Evolutionary conservation across 257 asterid species (phyloP).

Genomic region (Gentiana straminea): DNA sequence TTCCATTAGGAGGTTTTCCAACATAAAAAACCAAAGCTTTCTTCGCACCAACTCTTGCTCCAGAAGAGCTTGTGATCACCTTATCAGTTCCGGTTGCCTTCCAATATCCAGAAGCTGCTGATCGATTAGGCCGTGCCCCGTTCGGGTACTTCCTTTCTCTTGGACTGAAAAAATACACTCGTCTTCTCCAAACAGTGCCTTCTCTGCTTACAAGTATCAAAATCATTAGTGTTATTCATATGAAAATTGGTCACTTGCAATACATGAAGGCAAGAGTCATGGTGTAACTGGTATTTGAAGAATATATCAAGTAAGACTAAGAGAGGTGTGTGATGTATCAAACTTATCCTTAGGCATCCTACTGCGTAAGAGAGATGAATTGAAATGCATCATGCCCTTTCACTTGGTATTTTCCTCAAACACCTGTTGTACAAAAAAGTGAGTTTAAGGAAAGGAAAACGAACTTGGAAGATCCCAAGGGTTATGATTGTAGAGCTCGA

Average conservation of each 20-base stretch:
- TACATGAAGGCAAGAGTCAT: no score
- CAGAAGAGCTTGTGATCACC: slow-evolving; percentile 29
- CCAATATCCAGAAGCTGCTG: slow-evolving; percentile 54
- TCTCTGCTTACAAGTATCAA: slow-evolving; percentile 17
- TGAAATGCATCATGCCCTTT: no score
- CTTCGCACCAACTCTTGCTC: slow-evolving; percentile 46
- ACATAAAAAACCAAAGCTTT: slow-evolving; percentile 48
- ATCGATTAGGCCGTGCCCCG: slow-evolving; percentile 54
- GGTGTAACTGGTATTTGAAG: no score
- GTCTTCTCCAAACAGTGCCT: slow-evolving; percentile 39
- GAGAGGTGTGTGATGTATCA: no score
- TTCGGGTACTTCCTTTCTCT: slow-evolving; percentile 58
- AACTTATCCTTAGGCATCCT: no score
- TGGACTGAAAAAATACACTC: slow-evolving; percentile 64
- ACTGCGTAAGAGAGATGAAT: no score
- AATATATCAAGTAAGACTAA: no score
- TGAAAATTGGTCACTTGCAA: background rate
- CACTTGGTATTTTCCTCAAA: no score
- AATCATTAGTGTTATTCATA: background rate
- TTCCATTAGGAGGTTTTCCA: slow-evolving; percentile 44
- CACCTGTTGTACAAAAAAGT: no score
- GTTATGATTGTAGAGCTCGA: slow-evolving; percentile 36
- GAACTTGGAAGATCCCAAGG: no score
- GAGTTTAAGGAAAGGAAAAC: no score
- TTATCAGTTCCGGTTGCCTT: slow-evolving; percentile 57